Conservation (phyloP, 2,329 filamentous ascomycete genomes). For the Ophiostoma novo-ulmi region DNA sequence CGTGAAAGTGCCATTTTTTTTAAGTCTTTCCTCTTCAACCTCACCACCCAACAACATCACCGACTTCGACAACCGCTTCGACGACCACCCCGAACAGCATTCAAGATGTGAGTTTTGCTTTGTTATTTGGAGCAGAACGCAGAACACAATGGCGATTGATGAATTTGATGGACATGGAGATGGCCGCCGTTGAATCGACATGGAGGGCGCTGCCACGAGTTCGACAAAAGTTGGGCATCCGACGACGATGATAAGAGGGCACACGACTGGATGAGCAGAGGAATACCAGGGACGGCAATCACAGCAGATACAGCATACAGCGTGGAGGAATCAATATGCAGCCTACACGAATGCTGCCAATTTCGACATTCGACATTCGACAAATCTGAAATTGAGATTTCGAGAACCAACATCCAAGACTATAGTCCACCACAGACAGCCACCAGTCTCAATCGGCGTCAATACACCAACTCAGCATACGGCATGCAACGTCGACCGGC, state of each 20-base stretch:
- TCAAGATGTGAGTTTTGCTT: conserved; percentile 26
- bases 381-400: not conserved
- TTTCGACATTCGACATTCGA: not conserved
- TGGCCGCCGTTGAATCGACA: conserved; percentile 10
- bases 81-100: conserved; percentile 25
- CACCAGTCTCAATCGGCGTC: not conserved
- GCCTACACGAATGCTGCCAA: not conserved
- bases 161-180: conserved; percentile 20
- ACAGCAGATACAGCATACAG: not conserved
- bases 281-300: not conserved
- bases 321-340: not conserved
- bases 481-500: not conserved
- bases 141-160: conserved; percentile 24
- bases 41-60: conserved; percentile 19
- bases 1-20: conserved; percentile 21
- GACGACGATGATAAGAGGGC: not conserved
- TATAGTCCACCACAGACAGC: not conserved
- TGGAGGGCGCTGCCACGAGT: not conserved
- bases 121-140: conserved; percentile 20
- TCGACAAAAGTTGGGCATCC: not conserved
- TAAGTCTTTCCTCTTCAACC: conserved; percentile 13
- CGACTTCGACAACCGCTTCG: conserved; percentile 23
- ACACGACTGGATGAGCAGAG: not conserved
- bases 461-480: not conserved
- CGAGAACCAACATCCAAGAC: not conserved